Evolutionary conservation across 768 basidiomycete species (phyloP), one percentile per base, ranked within the genome.

Genomic region (Rubroboletus satanas): DNA sequence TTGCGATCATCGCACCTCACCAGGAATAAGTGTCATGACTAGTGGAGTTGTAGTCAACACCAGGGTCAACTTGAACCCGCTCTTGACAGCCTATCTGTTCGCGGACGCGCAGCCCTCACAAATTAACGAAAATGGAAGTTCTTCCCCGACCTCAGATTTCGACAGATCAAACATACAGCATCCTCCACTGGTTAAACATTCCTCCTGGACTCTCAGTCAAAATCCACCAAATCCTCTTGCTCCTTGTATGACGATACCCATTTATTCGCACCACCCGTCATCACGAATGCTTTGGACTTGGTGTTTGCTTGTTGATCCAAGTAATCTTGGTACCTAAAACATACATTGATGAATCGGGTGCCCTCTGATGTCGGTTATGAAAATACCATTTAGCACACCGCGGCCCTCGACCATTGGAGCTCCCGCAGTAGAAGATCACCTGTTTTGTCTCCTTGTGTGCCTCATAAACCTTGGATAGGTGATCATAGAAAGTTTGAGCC

Each of bases 391-490:
- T 77, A 18, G 81, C 82, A 65, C 77, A 81, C 12, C 82, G 71
- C 15, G 82, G 80, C 1, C 73, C 82, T 29, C 83, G 71, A 17
- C 81, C 81, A 39, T 71, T 69, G 1, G 79, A 82, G 59, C 78
- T 78, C 39, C 73, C 68, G 52, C 80, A 83, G 53, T 83, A 83
- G 54, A 84, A 83, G 7, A 83, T 74, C 9, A 84, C 79, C 12
- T 69, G 66, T 10, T 68, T 60, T 0, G 71, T 76, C 23, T 71
- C 60, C 47, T 69, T 69, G 58, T 78, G 74, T 48, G 71, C 68
- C 29, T 77, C 70, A 29, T 75, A 72, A 60, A 83, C 78, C 10
- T 43, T 37, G 0, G 73, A 68, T 12, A 81, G 66, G 35, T 77
- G 70, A 46, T 78, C 73, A 45, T 76, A 74, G 62, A 84, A 83